Conservation (phyloP, 805 yeast species). For the Metschnikowia rubicola region DNA sequence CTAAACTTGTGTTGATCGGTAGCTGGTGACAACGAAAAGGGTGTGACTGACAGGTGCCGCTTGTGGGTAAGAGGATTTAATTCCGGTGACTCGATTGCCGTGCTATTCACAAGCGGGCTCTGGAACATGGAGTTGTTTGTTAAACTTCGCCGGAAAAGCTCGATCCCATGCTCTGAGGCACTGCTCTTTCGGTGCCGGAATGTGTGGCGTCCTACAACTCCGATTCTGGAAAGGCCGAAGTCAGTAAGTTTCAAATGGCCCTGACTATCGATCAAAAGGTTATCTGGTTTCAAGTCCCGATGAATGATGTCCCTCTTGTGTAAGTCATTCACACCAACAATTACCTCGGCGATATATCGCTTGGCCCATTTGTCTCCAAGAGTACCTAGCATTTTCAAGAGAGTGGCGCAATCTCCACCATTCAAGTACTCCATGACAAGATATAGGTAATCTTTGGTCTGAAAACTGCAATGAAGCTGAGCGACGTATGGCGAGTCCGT, state of each 20-base stretch:
- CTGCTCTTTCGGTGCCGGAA: constrained; percentile 42
- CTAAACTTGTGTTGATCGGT: constrained; percentile 25
- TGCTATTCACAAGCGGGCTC: constrained; percentile 23
- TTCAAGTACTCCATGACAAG: constrained; percentile 94
- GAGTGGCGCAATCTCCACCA: constrained; percentile 93
- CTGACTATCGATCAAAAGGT: constrained; percentile 72
- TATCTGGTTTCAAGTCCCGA: constrained; percentile 94
- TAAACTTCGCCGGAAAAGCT: constrained; percentile 32
- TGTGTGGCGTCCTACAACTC: constrained; percentile 75
- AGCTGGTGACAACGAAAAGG: constrained; percentile 42
- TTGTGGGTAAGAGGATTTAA: constrained; percentile 23
- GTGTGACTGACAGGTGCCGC: constrained; percentile 41
- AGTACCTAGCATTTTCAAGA: constrained; percentile 76
- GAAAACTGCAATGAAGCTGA: constrained; percentile 81
- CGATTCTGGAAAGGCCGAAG: constrained; percentile 90
- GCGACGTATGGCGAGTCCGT: constrained; percentile 92
- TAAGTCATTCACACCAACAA: constrained; percentile 85
- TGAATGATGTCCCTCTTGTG: constrained; percentile 89
- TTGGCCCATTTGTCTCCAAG: constrained; percentile 84
- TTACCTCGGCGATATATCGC: constrained; percentile 83
- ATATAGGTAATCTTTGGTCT: constrained; percentile 79
- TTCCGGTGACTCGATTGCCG: constrained; percentile 16
- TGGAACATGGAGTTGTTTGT: constrained; percentile 15
- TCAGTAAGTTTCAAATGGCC: constrained; percentile 95
- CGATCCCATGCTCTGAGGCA: constrained; percentile 41